Evolutionary conservation across 352 stramenopile genomes (phyloP), one percentile per base, ranked within the genome.

Genomic region (Phytophthora cactorum): DNA sequence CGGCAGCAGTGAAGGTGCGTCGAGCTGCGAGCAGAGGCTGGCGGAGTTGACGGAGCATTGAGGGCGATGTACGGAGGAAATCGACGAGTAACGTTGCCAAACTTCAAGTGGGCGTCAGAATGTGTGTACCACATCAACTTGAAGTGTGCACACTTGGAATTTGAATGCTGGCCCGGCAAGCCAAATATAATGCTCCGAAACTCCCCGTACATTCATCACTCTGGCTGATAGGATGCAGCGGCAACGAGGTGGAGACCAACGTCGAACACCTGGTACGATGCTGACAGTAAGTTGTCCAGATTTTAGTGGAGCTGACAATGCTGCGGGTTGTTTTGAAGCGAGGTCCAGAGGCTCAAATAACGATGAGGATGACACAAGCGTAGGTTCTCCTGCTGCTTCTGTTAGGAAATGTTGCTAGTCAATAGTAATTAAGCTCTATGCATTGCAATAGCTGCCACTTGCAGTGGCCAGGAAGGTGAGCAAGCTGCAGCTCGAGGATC

Each of bases 401-500:
- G 32, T 10, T 52, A 28, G 12, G 41, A 46, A 28, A 52, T 15
- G 25, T 17, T 62, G 45, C 46, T 49, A 44, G 41, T 57, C 50
- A 22, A 66, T 57, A 46, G 17, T 31, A n/a, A 22, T 25, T 74
- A 17, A 65, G 7, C 1, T 52, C 5, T 51, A 15, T 56, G 0
- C 31, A 28, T 39, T 61, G n/a, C 56, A 54, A 45, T 66, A 76
- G 68, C 22, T 65, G 14, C 52, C 58, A 5, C 28, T 47, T 59
- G 46, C 51, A 52, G 39, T 65, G 27, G 17, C 10, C 4, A 68
- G 62, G 8, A 81, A 77, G 31, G 53, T 52, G 31, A 54, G 72
- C 12, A 69, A 77, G 32, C 50, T 89, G 49, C 63, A 86, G n/a
- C 53, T 89, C 15, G 72, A 91, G 5, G 71, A 87, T 15, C 78